These are phyloP conservation scores for Patellaria atrata DNA, from an alignment of 495 filamentous ascomycete species.

Conservation along the genomic window DNA sequence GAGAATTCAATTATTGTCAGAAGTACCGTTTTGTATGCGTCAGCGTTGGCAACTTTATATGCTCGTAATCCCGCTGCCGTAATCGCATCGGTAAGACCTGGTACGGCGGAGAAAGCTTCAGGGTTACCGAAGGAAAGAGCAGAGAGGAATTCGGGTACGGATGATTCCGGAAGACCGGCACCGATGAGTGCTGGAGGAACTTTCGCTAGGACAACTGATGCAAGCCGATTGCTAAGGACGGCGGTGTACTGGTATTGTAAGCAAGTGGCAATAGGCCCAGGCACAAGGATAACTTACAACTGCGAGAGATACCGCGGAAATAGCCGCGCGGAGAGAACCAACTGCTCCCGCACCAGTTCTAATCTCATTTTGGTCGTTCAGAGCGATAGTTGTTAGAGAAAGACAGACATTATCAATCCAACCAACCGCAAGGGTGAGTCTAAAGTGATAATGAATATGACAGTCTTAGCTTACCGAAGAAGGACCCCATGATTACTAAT, in stretches of 20 bases:
- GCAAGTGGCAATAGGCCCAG: too few relatives aligned
- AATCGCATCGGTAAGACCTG: slow-evolving; percentile 10
- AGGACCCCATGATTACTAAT: slow-evolving; percentile 5
- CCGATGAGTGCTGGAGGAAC: slow-evolving; percentile 8
- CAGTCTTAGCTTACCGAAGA: too few relatives aligned
- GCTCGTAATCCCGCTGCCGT: slow-evolving; percentile 7
- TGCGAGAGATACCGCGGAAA: slow-evolving; percentile 5
- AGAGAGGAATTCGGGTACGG: slow-evolving; percentile 6
- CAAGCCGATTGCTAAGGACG: slow-evolving; percentile 12
- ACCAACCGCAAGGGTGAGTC: too few relatives aligned
- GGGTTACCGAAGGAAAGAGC: slow-evolving; percentile 8
- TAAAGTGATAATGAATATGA: too few relatives aligned
- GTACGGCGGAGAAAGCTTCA: slow-evolving; percentile 8
- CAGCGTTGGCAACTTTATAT: slow-evolving; percentile 13
- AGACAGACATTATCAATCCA: slow-evolving; percentile 13
- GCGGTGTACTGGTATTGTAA: too few relatives aligned
- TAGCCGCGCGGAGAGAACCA: slow-evolving; percentile 8
- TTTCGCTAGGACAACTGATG: slow-evolving; percentile 3
- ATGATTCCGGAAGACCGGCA: slow-evolving; percentile 11
- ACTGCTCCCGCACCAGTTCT: slow-evolving; percentile 9
- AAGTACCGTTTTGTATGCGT: slow-evolving; percentile 17
- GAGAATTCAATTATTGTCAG: slow-evolving; percentile 14
- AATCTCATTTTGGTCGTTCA: slow-evolving; percentile 15
- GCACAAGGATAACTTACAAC: too few relatives aligned
- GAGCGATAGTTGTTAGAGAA: slow-evolving; percentile 7